A percentile compares a stretch with the other conserved stretches of the same genome.
Conservation (phyloP, 768 basidiomycete genomes). For the Phaffia tasmanica region DNA sequence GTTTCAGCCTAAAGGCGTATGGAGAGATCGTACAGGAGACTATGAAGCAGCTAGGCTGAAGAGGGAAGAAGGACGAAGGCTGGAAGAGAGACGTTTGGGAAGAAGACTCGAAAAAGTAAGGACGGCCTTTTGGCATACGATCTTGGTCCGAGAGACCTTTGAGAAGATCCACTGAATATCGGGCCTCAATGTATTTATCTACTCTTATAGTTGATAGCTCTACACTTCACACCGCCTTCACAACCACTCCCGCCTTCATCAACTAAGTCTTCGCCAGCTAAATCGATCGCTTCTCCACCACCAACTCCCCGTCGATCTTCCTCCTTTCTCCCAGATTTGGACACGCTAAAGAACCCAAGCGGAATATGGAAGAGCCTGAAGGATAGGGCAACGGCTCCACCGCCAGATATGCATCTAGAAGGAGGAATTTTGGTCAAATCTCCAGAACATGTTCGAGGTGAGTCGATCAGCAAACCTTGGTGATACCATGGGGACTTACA, state of each 20-base stretch:
- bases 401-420: background rate
- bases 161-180: background rate
- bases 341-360: slow-evolving; percentile 11
- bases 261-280: background rate
- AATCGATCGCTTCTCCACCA: slow-evolving; percentile 1
- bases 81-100: slow-evolving; percentile 74
- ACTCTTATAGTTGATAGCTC: slow-evolving; percentile 39
- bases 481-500: slow-evolving; percentile 34
- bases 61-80: slow-evolving; percentile 43
- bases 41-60: slow-evolving; percentile 46
- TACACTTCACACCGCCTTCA: slow-evolving; percentile 41
- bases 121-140: slow-evolving; percentile 25
- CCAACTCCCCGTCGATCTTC: slow-evolving; percentile 40
- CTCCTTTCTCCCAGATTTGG: slow-evolving; percentile 47
- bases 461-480: slow-evolving; percentile 51
- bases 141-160: background rate
- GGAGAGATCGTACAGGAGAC: slow-evolving; percentile 67
- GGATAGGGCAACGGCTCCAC: slow-evolving; percentile 14
- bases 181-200: slow-evolving; percentile 3
- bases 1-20: slow-evolving; percentile 85
- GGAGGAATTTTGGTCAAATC: slow-evolving; percentile 22
- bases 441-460: slow-evolving; percentile 44
- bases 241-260: slow-evolving; percentile 16
- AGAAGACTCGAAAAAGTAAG: slow-evolving; percentile 77
- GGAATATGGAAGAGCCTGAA: slow-evolving; percentile 22